These are phyloP conservation scores for Hypoxylon sp. DNA, from an alignment of 2,329 filamentous ascomycete genomes.

Conservation along the genomic window DNA sequence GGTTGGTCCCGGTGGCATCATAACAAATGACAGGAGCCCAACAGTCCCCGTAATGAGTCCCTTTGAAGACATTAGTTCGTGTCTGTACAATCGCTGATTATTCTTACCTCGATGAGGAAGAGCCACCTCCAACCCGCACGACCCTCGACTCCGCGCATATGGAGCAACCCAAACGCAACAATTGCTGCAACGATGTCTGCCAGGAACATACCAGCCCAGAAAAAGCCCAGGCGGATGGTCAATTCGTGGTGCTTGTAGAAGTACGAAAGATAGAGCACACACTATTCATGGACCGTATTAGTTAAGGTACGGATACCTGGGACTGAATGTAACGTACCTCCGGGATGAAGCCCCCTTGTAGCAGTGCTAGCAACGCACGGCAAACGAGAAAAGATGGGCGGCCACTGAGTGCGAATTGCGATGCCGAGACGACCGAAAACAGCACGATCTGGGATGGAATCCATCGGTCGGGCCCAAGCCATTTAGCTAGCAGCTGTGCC, in stretches of 20 bases:
- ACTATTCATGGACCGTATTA: conserved; percentile 29
- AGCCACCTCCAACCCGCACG: conserved; percentile 60
- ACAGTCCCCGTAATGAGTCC: conserved; percentile 52
- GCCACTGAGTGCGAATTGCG: conserved; percentile 47
- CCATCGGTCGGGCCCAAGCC: conserved; percentile 52
- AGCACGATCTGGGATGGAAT: conserved; percentile 49
- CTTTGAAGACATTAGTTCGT: conserved; percentile 22
- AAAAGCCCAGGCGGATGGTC: conserved; percentile 55
- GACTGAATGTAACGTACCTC: conserved; percentile 40
- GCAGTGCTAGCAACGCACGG: conserved; percentile 46
- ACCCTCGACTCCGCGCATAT: conserved; percentile 54
- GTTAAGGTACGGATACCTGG: not conserved
- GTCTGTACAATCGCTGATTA: conserved; percentile 45
- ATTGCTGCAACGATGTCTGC: conserved; percentile 53
- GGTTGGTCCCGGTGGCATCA: conserved; percentile 62
- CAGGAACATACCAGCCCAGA: conserved; percentile 54
- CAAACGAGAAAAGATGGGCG: conserved; percentile 46
- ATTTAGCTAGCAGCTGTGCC: conserved; percentile 70
- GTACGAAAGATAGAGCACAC: conserved; percentile 52
- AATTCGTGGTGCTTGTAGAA: conserved; percentile 54
- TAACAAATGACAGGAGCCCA: conserved; percentile 63
- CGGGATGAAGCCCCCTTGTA: conserved; percentile 52
- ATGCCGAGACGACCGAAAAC: conserved; percentile 48
- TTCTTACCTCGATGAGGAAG: conserved; percentile 63
- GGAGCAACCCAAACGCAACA: conserved; percentile 54